Percentiles rank a stretch among this genome's conserved stretches.
phyloP scores from a whole-genome alignment of 129 eudicot genomes.

The Artemisia argyi region DNA sequence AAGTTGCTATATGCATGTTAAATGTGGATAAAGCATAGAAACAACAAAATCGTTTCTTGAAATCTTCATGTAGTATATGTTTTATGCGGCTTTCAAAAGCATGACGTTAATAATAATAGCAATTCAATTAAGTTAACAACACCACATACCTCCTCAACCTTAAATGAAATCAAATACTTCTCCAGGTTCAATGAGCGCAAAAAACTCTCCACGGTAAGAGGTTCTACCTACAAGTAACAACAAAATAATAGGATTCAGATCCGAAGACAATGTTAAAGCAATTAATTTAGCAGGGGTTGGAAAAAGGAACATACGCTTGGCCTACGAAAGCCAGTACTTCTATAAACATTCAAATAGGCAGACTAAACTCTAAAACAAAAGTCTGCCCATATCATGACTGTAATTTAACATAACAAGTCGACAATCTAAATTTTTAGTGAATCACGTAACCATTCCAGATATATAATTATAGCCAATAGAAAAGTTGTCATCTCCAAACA shows the following conservation, averaged over 20 bases:
- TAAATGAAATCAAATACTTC: slow-evolving; percentile 60
- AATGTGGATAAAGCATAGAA: slow-evolving; percentile 1
- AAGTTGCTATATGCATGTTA: slow-evolving; percentile 9
- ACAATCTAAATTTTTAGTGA: not conserved
- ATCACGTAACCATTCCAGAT: not conserved
- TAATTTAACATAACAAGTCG: not conserved
- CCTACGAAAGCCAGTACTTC: not conserved
- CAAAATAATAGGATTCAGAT: slow-evolving; percentile 5
- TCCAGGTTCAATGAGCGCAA: slow-evolving; percentile 66
- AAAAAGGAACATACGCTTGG: not conserved
- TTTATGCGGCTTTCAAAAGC: slow-evolving; percentile 1
- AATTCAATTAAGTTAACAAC: not conserved
- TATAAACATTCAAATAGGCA: not conserved
- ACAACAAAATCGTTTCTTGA: not conserved
- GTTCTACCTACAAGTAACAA: slow-evolving; percentile 53
- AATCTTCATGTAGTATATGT: slow-evolving; percentile 3
- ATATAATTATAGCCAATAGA: not conserved
- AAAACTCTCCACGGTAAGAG: slow-evolving; percentile 63
- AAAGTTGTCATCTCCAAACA: not conserved
- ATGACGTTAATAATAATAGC: slow-evolving; percentile 3
- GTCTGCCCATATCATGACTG: not conserved
- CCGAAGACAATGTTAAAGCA: not conserved
- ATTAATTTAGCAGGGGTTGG: not conserved
- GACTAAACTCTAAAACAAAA: not conserved
- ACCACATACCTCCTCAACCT: slow-evolving; percentile 79